Percentiles rank a stretch among this genome's conserved stretches.
Evolutionary conservation across 495 filamentous ascomycete genomes (phyloP).

Genomic region (Amorphotheca resinae): DNA sequence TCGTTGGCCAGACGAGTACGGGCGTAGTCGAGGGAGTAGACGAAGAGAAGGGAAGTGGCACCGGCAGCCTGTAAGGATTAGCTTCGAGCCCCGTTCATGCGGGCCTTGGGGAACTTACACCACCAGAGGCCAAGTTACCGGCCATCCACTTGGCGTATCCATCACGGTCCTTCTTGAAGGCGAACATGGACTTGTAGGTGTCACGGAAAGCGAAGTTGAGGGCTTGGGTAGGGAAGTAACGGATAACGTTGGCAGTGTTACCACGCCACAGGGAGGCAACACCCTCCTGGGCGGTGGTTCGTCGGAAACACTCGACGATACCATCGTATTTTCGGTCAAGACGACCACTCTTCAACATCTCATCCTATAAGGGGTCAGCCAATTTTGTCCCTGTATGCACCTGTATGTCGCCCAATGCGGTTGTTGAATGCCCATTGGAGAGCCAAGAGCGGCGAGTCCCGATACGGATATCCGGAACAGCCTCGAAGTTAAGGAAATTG

Average conservation of each 20-base stretch:
- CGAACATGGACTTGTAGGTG: constrained; percentile 99
- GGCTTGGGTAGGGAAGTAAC: constrained; percentile 99
- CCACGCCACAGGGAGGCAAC: constrained; percentile 87
- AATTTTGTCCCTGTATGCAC: constrained; percentile 5
- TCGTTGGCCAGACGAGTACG: constrained; percentile 99
- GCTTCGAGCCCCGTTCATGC: constrained; percentile 10
- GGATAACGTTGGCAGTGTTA: constrained; percentile 99
- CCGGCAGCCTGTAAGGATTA: constrained; percentile 64
- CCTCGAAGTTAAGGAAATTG: constrained; percentile 1
- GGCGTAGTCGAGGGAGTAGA: constrained; percentile 99
- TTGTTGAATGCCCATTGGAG: background rate
- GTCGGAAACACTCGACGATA: constrained; percentile 87
- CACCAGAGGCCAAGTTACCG: constrained; percentile 98
- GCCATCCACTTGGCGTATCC: constrained; percentile 99
- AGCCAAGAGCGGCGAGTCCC: constrained; percentile 6
- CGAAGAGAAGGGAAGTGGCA: constrained; percentile 99
- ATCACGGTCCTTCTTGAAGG: constrained; percentile 99
- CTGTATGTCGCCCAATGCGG: constrained; percentile 3
- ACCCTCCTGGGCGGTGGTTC: constrained; percentile 76
- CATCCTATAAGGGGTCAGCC: constrained; percentile 57
- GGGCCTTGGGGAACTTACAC: constrained; percentile 52
- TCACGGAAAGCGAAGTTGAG: constrained; percentile 99
- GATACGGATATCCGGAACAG: constrained; percentile 11
- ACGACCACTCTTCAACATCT: constrained; percentile 98
- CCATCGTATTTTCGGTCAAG: constrained; percentile 94